Evolutionary conservation across 768 basidiomycete species (phyloP).

Genomic region (Termitomyces sp.): DNA sequence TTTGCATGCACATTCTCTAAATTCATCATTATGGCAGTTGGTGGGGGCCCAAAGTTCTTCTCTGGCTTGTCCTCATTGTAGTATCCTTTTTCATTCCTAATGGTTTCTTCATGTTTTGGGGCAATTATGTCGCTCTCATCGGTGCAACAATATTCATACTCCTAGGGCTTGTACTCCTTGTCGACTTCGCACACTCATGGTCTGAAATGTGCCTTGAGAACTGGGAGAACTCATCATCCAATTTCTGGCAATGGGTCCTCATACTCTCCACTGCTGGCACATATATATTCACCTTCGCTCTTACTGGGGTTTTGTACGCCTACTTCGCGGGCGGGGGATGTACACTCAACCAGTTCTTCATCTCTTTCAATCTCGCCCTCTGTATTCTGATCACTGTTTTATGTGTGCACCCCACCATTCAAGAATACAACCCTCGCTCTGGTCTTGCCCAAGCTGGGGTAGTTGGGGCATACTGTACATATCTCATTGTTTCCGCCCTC

Average conservation of each 20-base stretch:
- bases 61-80: constrained; percentile 80
- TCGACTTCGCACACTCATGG: constrained; percentile 99
- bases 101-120: constrained; percentile 98
- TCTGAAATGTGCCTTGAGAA: constrained; percentile 95
- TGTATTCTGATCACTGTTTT: constrained; percentile 75
- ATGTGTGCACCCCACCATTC: constrained; percentile 80
- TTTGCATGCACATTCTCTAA: neutral
- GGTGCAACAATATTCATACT: constrained; percentile 95
- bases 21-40: constrained; percentile 47
- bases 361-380: constrained; percentile 86
- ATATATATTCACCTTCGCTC: constrained; percentile 78
- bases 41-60: constrained; percentile 97
- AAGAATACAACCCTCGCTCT: constrained; percentile 90
- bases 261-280: constrained; percentile 88
- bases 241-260: constrained; percentile 94
- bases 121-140: constrained; percentile 85
- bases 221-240: constrained; percentile 86
- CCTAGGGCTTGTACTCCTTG: constrained; percentile 92
- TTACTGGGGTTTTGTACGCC: constrained; percentile 85
- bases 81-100: constrained; percentile 95
- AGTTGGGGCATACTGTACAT: constrained; percentile 98
- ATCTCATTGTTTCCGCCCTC: constrained; percentile 90
- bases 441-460: constrained; percentile 94
- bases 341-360: constrained; percentile 93
- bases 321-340: constrained; percentile 90